phyloP scores from a whole-genome alignment of 768 basidiomycete species.

The Trametes sanguinea region DNA sequence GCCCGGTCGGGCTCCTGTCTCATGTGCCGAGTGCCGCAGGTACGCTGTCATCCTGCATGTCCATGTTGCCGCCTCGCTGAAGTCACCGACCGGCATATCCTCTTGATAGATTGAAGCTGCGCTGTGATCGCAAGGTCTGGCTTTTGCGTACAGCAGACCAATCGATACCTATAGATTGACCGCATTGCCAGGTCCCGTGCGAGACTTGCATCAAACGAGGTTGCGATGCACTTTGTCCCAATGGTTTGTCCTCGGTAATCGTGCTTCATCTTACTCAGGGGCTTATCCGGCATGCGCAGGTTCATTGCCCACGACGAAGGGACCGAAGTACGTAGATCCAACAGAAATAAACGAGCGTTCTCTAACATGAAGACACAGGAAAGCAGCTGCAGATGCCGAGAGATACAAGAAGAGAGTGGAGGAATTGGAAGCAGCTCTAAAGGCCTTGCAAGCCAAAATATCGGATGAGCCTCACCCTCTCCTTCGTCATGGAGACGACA shows the following conservation, averaged over 20 bases:
- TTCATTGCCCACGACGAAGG: slow-evolving; percentile 58
- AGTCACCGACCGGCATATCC: no score
- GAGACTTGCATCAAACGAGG: slow-evolving; percentile 77
- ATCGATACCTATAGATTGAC: no score
- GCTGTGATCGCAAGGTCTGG: slow-evolving; percentile 36
- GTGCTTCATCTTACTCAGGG: neutral
- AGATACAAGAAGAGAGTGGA: slow-evolving; percentile 70
- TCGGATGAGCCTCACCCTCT: slow-evolving; percentile 51
- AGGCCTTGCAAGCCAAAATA: slow-evolving; percentile 46
- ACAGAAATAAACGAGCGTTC: no score
- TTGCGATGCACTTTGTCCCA: slow-evolving; percentile 76
- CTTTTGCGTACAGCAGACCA: no score
- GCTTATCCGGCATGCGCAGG: slow-evolving; percentile 35
- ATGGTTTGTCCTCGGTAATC: slow-evolving; percentile 44
- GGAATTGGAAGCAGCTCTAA: slow-evolving; percentile 62
- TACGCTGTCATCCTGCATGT: slow-evolving; percentile 15
- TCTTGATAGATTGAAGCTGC: slow-evolving; percentile 32
- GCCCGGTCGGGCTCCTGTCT: slow-evolving; percentile 50
- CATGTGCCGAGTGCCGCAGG: slow-evolving; percentile 40
- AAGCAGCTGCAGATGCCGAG: slow-evolving; percentile 65
- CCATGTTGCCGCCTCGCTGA: no score
- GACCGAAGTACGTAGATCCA: slow-evolving; percentile 47
- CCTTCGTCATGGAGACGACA: slow-evolving; percentile 37
- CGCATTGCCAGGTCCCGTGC: slow-evolving; percentile 60
- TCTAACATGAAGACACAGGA: slow-evolving; percentile 30